These are phyloP conservation scores for Fusarium cyanostomum DNA, from an alignment of 2,329 filamentous ascomycete species.

Conservation along the genomic window DNA sequence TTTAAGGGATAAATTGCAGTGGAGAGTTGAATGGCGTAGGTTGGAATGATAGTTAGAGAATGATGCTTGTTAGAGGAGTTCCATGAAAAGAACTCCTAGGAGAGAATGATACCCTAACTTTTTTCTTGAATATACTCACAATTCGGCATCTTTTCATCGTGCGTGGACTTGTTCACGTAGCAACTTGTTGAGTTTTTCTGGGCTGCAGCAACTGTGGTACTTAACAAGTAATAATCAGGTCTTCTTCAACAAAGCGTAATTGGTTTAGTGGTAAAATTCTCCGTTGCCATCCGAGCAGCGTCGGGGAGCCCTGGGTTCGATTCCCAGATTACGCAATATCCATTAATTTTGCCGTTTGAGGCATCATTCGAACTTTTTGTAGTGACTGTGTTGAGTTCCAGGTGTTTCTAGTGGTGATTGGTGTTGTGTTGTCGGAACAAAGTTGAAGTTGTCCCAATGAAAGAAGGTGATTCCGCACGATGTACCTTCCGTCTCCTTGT, in stretches of 20 bases:
- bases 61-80: neutral
- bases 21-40: neutral
- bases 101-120: conserved; percentile 19
- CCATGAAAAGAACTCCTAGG: neutral
- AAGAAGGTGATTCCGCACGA: no score
- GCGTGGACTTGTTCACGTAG: no score
- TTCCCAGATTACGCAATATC: conserved; percentile 19
- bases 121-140: no score
- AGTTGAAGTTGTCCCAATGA: no score
- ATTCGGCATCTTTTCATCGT: no score
- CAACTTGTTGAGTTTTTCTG: no score
- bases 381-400: neutral
- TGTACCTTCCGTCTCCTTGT: no score
- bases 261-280: conserved; percentile 28
- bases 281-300: conserved; percentile 12
- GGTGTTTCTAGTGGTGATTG: neutral
- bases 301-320: conserved; percentile 14
- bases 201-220: no score
- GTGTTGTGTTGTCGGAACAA: no score
- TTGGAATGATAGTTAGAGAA: neutral
- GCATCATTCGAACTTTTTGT: neutral
- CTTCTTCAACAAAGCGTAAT: conserved; percentile 8
- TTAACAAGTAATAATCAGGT: no score
- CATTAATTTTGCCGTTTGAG: neutral
- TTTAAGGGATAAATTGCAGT: conserved; percentile 3